These are phyloP conservation scores for Crassisporium funariophilum DNA, from an alignment of 768 basidiomycete species.

Conservation along the genomic window DNA sequence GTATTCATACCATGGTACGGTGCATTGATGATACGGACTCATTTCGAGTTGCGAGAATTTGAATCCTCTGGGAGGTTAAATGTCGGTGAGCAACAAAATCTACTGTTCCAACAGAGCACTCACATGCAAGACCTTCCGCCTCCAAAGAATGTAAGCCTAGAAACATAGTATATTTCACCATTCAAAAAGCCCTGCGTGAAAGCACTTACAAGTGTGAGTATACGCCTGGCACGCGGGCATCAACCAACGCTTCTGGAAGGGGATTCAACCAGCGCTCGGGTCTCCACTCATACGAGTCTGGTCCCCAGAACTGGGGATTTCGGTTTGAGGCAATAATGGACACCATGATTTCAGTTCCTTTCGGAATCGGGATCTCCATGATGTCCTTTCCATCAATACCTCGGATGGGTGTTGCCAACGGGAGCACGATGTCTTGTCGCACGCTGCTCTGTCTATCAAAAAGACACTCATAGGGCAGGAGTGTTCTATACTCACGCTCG, in stretches of 20 bases:
- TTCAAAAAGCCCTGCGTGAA: background rate
- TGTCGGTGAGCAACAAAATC: background rate
- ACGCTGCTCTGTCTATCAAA: constrained; percentile 9
- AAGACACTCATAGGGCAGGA: background rate
- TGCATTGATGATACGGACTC: constrained; percentile 37
- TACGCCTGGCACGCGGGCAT: constrained; percentile 44
- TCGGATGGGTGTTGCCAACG: constrained; percentile 40
- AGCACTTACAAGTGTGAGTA: constrained; percentile 45
- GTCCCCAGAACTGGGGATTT: constrained; percentile 44
- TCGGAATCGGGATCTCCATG: constrained; percentile 35
- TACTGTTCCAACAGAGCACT: constrained; percentile 14
- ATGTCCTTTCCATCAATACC: constrained; percentile 41
- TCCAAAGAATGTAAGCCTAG: constrained; percentile 40
- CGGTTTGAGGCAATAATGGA: constrained; percentile 39
- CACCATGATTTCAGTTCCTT: constrained; percentile 38
- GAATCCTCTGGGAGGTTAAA: constrained; percentile 39
- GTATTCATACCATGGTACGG: background rate
- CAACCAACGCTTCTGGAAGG: constrained; percentile 34
- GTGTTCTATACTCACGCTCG: constrained; percentile 11
- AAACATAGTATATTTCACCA: background rate
- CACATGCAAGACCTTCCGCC: constrained; percentile 50
- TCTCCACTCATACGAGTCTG: constrained; percentile 47
- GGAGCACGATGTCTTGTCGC: constrained; percentile 39
- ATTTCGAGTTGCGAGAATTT: constrained; percentile 58
- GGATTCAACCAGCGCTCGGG: constrained; percentile 51